Conservation (phyloP, 2,329 filamentous ascomycete genomes). For the Colletotrichum zoysiae region DNA sequence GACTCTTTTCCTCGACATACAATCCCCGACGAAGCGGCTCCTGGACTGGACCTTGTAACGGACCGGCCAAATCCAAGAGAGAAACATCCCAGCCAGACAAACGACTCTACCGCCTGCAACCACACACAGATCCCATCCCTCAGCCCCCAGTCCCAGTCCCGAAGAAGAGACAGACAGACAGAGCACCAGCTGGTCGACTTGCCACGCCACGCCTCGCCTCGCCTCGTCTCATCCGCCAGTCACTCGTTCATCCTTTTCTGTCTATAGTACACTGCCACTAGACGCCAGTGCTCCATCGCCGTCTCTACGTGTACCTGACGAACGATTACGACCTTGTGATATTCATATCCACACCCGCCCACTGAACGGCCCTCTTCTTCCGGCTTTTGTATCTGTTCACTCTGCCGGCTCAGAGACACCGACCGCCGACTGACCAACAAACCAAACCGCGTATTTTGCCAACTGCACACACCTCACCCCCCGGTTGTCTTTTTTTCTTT, state of each 20-base stretch:
- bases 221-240: slow-evolving; percentile 1
- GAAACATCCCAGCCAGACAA: slow-evolving; percentile 13
- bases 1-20: slow-evolving; percentile 21
- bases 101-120: background rate
- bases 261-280: background rate
- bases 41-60: slow-evolving; percentile 14
- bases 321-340: slow-evolving; percentile 14
- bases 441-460: slow-evolving; percentile 9
- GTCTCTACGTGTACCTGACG: slow-evolving; percentile 7
- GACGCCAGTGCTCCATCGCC: background rate
- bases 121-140: slow-evolving; percentile 1
- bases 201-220: slow-evolving; percentile 14
- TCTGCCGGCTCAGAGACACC: slow-evolving; percentile 29
- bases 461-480: slow-evolving; percentile 12
- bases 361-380: slow-evolving; percentile 11
- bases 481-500: slow-evolving; percentile 4
- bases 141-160: slow-evolving; percentile 13
- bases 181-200: slow-evolving; percentile 7
- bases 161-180: slow-evolving; percentile 5
- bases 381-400: slow-evolving; percentile 9
- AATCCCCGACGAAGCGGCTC: slow-evolving; percentile 32
- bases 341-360: slow-evolving; percentile 20
- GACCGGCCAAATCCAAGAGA: slow-evolving; percentile 3
- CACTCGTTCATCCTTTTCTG: slow-evolving; percentile 22
- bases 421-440: slow-evolving; percentile 5